These are phyloP conservation scores for Pyrenophora seminiperda DNA, from an alignment of 2,329 filamentous ascomycete genomes.

Conservation along the genomic window DNA sequence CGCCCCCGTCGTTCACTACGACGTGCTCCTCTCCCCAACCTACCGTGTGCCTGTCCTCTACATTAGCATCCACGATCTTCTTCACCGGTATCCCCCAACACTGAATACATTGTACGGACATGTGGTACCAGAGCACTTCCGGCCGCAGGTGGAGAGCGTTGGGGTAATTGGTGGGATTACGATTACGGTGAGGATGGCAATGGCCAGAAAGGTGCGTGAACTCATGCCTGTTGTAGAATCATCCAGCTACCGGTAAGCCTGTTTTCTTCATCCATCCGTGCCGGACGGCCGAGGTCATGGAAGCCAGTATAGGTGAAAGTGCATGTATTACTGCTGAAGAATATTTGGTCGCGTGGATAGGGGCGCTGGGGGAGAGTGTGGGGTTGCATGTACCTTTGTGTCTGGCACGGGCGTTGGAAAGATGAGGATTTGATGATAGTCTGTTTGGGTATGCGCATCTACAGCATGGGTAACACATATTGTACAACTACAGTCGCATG, in stretches of 20 bases:
- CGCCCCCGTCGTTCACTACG: constrained; percentile 39
- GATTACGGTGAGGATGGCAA: constrained; percentile 36
- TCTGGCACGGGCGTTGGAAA: constrained; percentile 48
- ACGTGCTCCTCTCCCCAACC: constrained; percentile 51
- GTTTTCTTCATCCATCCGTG: constrained; percentile 94
- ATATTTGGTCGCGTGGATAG: constrained; percentile 88
- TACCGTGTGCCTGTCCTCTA: constrained; percentile 56
- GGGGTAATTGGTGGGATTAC: constrained; percentile 50
- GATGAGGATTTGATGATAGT: background rate
- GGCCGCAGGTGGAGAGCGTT: constrained; percentile 37
- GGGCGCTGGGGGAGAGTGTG: constrained; percentile 80
- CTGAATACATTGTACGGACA: constrained; percentile 44
- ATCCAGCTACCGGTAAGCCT: constrained; percentile 78
- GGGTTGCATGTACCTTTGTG: constrained; percentile 77
- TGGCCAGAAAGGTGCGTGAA: background rate
- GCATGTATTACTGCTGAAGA: constrained; percentile 52
- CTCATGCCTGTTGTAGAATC: constrained; percentile 61
- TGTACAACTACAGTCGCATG: constrained; percentile 38
- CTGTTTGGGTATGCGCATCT: constrained; percentile 21
- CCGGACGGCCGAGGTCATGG: constrained; percentile 81
- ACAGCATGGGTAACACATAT: constrained; percentile 23
- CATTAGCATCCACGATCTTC: constrained; percentile 38
- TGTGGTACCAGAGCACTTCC: constrained; percentile 45
- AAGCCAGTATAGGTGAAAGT: constrained; percentile 47
- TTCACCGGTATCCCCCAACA: constrained; percentile 36